A percentile compares a stretch with the other conserved stretches of the same genome.
Evolutionary conservation across 1,284 basidiomycete genomes (phyloP).

Genomic region (Clitocybe nebularis): DNA sequence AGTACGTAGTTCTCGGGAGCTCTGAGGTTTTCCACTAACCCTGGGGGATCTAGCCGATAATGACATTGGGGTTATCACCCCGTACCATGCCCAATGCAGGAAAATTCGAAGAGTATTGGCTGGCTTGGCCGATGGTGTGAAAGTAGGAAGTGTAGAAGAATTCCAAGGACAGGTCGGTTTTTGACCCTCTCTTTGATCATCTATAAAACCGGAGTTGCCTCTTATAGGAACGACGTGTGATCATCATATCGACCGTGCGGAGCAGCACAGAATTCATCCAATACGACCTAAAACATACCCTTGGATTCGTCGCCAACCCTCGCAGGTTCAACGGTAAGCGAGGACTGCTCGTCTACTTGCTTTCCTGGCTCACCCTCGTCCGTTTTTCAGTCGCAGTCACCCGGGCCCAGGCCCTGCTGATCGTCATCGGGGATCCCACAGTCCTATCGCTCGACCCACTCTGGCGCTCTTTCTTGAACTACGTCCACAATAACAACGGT

Average conservation of each 20-base stretch:
- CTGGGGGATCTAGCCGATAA: conserved; percentile 28
- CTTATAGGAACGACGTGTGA: conserved; percentile 54
- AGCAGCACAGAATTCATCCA: conserved; percentile 54
- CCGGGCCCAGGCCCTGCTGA: conserved; percentile 53
- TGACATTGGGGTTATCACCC: conserved; percentile 60
- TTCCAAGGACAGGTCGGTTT: conserved; percentile 59
- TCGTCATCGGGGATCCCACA: conserved; percentile 52
- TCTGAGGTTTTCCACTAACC: too few species aligned
- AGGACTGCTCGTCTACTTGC: too few species aligned
- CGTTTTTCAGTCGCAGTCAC: conserved; percentile 33
- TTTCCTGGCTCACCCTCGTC: too few species aligned
- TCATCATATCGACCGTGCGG: conserved; percentile 65
- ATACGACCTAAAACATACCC: conserved; percentile 51
- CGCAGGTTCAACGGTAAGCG: conserved; percentile 61
- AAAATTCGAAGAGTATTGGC: conserved; percentile 34
- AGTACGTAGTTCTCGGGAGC: too few species aligned
- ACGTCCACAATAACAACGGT: conserved; percentile 39
- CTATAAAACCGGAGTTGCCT: too few species aligned
- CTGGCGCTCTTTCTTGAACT: conserved; percentile 53
- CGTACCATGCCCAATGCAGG: conserved; percentile 56
- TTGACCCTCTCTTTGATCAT: background rate
- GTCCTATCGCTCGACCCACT: conserved; percentile 48
- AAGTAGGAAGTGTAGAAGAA: conserved; percentile 64
- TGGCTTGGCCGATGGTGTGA: conserved; percentile 27
- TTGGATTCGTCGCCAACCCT: conserved; percentile 62